phyloP scores from a whole-genome alignment of 768 basidiomycete genomes.

The Hygrocybe punicea region DNA sequence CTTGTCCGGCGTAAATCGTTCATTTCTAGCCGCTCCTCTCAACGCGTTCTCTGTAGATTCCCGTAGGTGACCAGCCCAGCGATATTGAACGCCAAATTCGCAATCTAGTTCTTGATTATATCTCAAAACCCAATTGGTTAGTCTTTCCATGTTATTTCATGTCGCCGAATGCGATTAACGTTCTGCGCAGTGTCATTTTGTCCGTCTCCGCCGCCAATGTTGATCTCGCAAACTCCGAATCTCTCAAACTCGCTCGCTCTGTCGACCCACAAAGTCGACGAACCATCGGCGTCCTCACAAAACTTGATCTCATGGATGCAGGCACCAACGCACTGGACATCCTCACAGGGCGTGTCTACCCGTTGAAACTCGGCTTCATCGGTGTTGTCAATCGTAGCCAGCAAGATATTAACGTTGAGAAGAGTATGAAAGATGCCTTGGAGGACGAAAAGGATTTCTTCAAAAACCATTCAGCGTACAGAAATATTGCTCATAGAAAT shows the following conservation, averaged over 20 bases:
- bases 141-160: conserved; percentile 15
- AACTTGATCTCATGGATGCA: conserved; percentile 98
- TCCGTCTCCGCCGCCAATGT: conserved; percentile 98
- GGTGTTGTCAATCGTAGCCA: conserved; percentile 97
- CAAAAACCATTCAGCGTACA: conserved; percentile 80
- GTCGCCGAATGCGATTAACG: neutral
- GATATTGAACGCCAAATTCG: conserved; percentile 98
- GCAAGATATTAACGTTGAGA: conserved; percentile 89
- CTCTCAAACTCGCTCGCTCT: conserved; percentile 90
- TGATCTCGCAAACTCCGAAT: conserved; percentile 97
- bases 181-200: conserved; percentile 73
- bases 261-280: conserved; percentile 96
- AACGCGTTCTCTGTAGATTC: conserved; percentile 55
- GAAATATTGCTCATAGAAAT: conserved; percentile 95
- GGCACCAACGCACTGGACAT: conserved; percentile 97
- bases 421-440: conserved; percentile 80
- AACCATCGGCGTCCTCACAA: conserved; percentile 94
- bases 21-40: neutral
- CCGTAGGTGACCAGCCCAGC: conserved; percentile 94
- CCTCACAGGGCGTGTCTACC: conserved; percentile 94
- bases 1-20: neutral
- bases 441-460: conserved; percentile 91
- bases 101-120: conserved; percentile 90
- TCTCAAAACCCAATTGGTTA: conserved; percentile 93
- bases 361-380: conserved; percentile 96